These are phyloP conservation scores for Boletus reticuloceps DNA, from an alignment of 768 basidiomycete species.

Conservation along the genomic window DNA sequence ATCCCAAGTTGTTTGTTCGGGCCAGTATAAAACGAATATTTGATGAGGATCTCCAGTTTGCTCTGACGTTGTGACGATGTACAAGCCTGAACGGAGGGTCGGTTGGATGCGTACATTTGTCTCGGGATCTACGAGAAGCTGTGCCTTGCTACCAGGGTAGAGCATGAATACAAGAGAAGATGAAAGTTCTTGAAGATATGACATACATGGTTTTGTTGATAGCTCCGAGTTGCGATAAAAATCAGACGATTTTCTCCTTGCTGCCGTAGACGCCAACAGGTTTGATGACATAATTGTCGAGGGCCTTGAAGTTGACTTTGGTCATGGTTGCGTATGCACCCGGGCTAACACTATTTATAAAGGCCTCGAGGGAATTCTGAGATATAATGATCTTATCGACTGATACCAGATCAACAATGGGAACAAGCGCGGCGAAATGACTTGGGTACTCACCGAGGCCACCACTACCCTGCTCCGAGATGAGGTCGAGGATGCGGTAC, in stretches of 20 bases:
- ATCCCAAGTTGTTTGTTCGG: no score
- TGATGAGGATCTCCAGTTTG: no score
- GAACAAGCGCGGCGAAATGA: no score
- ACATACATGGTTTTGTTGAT: slow-evolving; percentile 43
- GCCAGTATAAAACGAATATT: no score
- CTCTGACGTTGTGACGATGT: no score
- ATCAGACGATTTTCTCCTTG: slow-evolving; percentile 46
- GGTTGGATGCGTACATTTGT: no score
- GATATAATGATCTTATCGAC: slow-evolving; percentile 65
- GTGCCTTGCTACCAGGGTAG: no score
- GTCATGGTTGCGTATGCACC: slow-evolving; percentile 50
- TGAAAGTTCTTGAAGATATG: background rate
- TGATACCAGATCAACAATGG: slow-evolving; percentile 16
- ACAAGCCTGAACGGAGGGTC: no score
- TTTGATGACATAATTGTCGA: slow-evolving; percentile 47
- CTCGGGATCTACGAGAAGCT: no score
- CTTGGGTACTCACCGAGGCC: slow-evolving; percentile 54
- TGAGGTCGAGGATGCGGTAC: slow-evolving; percentile 35
- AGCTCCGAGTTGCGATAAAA: slow-evolving; percentile 36
- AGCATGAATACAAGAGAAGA: no score
- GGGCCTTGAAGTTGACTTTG: background rate
- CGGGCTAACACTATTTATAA: slow-evolving; percentile 41
- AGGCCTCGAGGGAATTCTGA: slow-evolving; percentile 45
- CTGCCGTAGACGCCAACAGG: slow-evolving; percentile 60
- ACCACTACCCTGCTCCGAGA: slow-evolving; percentile 48